Base-by-base conservation (phyloP, 106 monocot genomes). In the Allium fistulosum region DNA sequence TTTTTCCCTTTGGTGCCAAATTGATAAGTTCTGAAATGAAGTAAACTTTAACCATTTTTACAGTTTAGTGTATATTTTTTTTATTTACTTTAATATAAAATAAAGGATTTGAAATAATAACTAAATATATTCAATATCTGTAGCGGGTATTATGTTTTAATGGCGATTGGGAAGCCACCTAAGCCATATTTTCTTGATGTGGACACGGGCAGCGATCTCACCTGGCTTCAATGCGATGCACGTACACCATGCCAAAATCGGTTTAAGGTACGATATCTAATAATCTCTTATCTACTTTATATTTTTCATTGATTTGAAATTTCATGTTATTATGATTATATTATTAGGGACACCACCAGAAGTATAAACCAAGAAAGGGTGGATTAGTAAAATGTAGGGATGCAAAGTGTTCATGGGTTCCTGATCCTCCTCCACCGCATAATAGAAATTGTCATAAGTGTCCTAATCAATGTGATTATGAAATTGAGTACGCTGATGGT, bases 151-250 rank as follows among this genome's bases (percentile, higher is more conserved):
- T 73, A 76, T 51, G 80, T 70, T 22, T 22, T 59, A 60, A 77
- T 94, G 79, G 72, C 14, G 71, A 85, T 94, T 51, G 94, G 94
- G 7, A 69, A 87, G 12, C 94, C 94, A 9, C 90, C 90, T 48
- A 87, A 73, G 69, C 84, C 87, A 47, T 94, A 94, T 72, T 94
- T 80, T 78, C 76, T 94, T 45, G 90, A 90, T 37, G 37, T 37
- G 37, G 37, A 37, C 37, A 37, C 37, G 0, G 37, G 37, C 37
- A 37, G 37, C 37, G 62, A 74, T 94, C 10, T 90, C 90, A 76
- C 85, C 90, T 51, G 94, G 94, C 45, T 94, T 62, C 94, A 90
- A 66, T 94, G 94, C 79, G 87, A 90, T 77, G 90, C 94, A 90
- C 85, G 61, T 79, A 69, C 57, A 66, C 50, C 90, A 90, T 79